phyloP scores from a whole-genome alignment of 2,329 filamentous ascomycete species.

The Fusarium sacchari region DNA sequence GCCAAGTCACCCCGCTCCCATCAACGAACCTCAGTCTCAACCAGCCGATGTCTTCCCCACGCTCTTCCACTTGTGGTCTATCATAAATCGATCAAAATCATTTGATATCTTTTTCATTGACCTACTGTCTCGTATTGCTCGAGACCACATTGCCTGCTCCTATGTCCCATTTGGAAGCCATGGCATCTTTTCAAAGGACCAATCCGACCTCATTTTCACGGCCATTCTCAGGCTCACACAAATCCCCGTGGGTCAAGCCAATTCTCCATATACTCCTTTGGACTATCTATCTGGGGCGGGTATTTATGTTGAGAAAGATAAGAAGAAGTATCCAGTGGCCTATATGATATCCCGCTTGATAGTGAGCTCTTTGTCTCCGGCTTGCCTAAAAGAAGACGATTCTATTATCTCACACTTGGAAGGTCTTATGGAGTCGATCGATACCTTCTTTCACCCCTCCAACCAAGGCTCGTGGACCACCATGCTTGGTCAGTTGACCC shows the following conservation, averaged over 20 bases:
- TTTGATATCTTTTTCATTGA: conserved; percentile 91
- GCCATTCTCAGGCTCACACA: conserved; percentile 88
- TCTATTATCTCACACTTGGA: conserved; percentile 89
- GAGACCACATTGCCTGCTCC: conserved; percentile 80
- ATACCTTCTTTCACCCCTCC: conserved; percentile 98
- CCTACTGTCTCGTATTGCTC: conserved; percentile 84
- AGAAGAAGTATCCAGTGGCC: conserved; percentile 89
- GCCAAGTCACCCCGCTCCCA: conserved; percentile 82
- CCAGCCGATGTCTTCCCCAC: conserved; percentile 91
- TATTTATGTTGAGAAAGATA: conserved; percentile 89
- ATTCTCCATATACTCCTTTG: conserved; percentile 87
- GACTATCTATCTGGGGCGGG: conserved; percentile 87
- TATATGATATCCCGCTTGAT: conserved; percentile 95
- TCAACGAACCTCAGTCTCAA: conserved; percentile 77
- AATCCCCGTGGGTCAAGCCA: conserved; percentile 95
- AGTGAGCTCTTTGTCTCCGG: conserved; percentile 89
- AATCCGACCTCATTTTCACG: conserved; percentile 93
- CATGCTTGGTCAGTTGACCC: conserved; percentile 87
- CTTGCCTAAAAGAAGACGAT: conserved; percentile 77
- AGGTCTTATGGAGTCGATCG: conserved; percentile 90
- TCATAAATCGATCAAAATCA: conserved; percentile 87
- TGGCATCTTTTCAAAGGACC: conserved; percentile 91
- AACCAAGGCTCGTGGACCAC: conserved; percentile 94
- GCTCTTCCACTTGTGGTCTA: conserved; percentile 95
- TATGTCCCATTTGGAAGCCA: conserved; percentile 85